Conservation (phyloP, 2,329 filamentous ascomycete species). For the Cercospora sp. region DNA sequence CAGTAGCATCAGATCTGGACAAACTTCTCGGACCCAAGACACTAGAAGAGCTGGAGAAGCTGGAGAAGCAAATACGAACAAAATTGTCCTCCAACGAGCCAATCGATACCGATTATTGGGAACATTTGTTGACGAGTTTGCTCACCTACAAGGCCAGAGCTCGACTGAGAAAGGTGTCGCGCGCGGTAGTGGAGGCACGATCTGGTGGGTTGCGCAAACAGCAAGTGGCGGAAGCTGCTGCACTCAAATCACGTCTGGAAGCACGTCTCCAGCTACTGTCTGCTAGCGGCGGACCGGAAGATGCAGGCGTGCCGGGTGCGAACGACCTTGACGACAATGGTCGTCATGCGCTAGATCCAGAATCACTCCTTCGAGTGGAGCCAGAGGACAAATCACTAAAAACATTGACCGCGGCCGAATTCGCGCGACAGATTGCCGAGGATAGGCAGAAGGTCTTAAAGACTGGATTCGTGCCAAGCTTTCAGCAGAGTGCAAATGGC, state of each 20-base stretch:
- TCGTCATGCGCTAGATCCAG: slow-evolving; percentile 57
- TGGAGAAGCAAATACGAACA: slow-evolving; percentile 82
- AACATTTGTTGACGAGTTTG: slow-evolving; percentile 81
- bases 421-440: slow-evolving; percentile 58
- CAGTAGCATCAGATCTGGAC: slow-evolving; percentile 85
- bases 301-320: neutral
- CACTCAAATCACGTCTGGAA: slow-evolving; percentile 56
- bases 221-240: slow-evolving; percentile 66
- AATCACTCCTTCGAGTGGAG: slow-evolving; percentile 64
- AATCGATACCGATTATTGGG: slow-evolving; percentile 97
- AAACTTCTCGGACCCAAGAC: slow-evolving; percentile 81
- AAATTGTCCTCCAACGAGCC: slow-evolving; percentile 88
- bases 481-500: slow-evolving; percentile 19
- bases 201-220: slow-evolving; percentile 65
- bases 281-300: neutral
- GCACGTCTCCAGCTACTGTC: slow-evolving; percentile 32
- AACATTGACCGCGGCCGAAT: slow-evolving; percentile 59
- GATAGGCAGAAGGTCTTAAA: slow-evolving; percentile 64
- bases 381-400: slow-evolving; percentile 64
- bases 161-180: slow-evolving; percentile 74
- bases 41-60: slow-evolving; percentile 77
- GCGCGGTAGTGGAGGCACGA: slow-evolving; percentile 70
- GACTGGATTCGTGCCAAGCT: slow-evolving; percentile 67
- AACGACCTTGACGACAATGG: slow-evolving; percentile 2
- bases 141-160: slow-evolving; percentile 90